Conservation (phyloP, 352 stramenopile genomes). For the Globisporangium orthogonon region DNA sequence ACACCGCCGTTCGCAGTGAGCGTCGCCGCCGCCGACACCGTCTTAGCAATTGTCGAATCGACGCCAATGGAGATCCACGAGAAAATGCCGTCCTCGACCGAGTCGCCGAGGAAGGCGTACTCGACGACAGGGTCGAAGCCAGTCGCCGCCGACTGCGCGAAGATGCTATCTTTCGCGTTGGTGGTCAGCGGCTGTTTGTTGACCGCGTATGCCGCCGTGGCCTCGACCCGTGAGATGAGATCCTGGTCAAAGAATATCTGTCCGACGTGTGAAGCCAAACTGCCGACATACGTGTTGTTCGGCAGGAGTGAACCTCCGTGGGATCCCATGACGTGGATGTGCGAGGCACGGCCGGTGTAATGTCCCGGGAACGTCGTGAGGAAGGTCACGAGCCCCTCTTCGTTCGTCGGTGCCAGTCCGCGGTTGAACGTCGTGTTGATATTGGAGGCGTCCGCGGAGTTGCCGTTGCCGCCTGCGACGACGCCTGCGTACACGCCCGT, state of each 20-base stretch:
- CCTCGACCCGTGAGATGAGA: slow-evolving; percentile 5
- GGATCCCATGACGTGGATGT: slow-evolving; percentile 13
- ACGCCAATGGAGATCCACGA: slow-evolving; percentile 21
- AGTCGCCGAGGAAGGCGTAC: slow-evolving; percentile 16
- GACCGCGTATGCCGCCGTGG: slow-evolving; percentile 2
- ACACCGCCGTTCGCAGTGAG: background rate
- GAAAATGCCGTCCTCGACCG: slow-evolving; percentile 14
- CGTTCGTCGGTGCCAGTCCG: slow-evolving; percentile 4
- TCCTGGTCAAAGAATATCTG: slow-evolving; percentile 14
- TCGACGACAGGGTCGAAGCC: slow-evolving; percentile 11
- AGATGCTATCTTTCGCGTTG: slow-evolving; percentile 11
- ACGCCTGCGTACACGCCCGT: slow-evolving; percentile 12
- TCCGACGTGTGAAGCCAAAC: slow-evolving; percentile 7
- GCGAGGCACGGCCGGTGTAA: slow-evolving; percentile 9
- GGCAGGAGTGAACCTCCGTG: slow-evolving; percentile 7
- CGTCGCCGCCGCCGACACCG: slow-evolving; percentile 4
- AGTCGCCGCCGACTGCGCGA: slow-evolving; percentile 8
- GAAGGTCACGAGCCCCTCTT: slow-evolving; percentile 5
- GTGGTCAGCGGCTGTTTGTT: slow-evolving; percentile 12
- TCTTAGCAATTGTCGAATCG: slow-evolving; percentile 8
- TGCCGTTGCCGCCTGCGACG: slow-evolving; percentile 5
- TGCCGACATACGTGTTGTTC: slow-evolving; percentile 15
- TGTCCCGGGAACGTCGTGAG: slow-evolving; percentile 12
- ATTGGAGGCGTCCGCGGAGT: slow-evolving; percentile 1
- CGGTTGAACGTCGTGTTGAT: slow-evolving; percentile 9